Evolutionary conservation across 495 filamentous ascomycete species (phyloP), one percentile per base, ranked within the genome.

Genomic region (Trypethelium eluteriae): DNA sequence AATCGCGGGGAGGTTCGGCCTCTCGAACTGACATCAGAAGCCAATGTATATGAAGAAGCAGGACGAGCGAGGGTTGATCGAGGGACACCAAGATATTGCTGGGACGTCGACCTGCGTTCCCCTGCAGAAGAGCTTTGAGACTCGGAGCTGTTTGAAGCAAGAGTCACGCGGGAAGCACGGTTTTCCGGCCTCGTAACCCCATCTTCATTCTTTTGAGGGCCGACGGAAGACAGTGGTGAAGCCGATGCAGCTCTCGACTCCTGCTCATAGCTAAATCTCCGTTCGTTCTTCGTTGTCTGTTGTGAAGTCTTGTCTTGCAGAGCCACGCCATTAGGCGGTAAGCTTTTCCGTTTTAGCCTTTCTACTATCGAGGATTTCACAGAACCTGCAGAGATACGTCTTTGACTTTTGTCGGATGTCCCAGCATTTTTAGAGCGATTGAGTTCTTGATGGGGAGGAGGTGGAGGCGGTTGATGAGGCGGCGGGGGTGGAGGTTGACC

Each of bases 1-100:
- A 70, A 70, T 38, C 78, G 80, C 64, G 83, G 80, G 44, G 82
- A 84, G 16, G 77, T 85, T 67, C 88, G 85, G 11, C 86, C 84
- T 44, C 86, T 81, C 68, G 53, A 59, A 2, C 53, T 59, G 25
- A 81, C 75, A 62, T 95, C 91, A 10, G 90, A 92, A 39, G 79
- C 82, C 5, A 82, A 81, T 0, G 89, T 91, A 71, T 91, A 90
- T 2, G 85, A 76, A 2, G 91, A 95, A 16, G 81, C 79, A 2
- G 91, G 91, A 49, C 91, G 53, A 36, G 18, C 32, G 7, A 59
- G 32, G 3, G 53, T 59, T 0, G 53, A 59, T 9, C 53, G 53
- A 59, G 53, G 53, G 3, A 59, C 18, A 1, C 53, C 53, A 36
- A 59, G 53, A 59, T 35, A 59, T 18, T 59, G 53, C 32, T 59